Base-by-base conservation (phyloP, 768 basidiomycete genomes). In the Dioszegia aurantiaca region DNA sequence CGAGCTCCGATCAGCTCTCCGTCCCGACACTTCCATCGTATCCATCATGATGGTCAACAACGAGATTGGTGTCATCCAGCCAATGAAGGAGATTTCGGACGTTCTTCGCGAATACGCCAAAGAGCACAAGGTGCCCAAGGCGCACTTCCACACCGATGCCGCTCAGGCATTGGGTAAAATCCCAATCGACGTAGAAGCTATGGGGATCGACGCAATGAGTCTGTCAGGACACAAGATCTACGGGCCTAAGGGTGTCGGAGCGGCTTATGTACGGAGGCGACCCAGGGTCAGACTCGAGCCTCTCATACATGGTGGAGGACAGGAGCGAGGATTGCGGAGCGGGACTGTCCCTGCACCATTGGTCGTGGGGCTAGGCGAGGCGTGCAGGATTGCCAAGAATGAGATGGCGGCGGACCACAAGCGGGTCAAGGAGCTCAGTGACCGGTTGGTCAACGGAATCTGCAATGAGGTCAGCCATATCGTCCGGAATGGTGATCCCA, bases 1-100 rank as follows among this genome's bases (percentile, higher is more conserved):
- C 17, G 85, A 84, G 9, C 84, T 99, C 30, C 89, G 91, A 70
- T 83, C 82, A 0, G 87, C 92, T 36, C 91, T 99, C 58, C 86
- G 90, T 30, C 91, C 92, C 9, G 90, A 92, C 51, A 92, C 90
- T 12, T 89, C 88, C 0, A 80, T 98, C n/a, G 86, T 99, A 43
- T 94, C 92, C 12, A 86, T 99, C 74, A 99, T 99, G 95, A 84
- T 89, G 17, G 95, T 99, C 59, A 99, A 99, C 80, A 99, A 99
- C 78, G 95, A 99, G 79, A 98, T 92, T 3, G 95, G 95, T 23
- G 93, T 97, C 63, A 95, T 99, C 55, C 95, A 98, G 73, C 95
- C 95, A 1, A 82, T 98, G 62, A 87, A 89, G 73, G 91, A 97
- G 75, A 99, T 99, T 56, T 94, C 94, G 28, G 83, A 84, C 2